phyloP scores from a whole-genome alignment of 1,284 basidiomycete genomes.

The Bjerkandera adusta region DNA sequence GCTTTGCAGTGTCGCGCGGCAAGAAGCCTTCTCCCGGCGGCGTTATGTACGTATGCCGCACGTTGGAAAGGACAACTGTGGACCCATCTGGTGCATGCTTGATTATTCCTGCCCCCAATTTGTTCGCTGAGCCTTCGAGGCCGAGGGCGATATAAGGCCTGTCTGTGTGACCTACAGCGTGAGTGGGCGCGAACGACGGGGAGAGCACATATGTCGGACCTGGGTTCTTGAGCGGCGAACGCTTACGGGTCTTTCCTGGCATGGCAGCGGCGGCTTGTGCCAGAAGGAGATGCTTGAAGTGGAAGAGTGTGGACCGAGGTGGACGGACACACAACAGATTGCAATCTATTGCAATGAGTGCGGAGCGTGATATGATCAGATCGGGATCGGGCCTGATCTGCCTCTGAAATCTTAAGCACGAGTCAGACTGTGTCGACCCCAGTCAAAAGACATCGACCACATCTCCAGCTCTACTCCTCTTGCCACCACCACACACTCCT shows the following conservation, averaged over 20 bases:
- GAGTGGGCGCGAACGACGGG: not conserved
- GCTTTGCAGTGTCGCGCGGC: conserved; percentile 91
- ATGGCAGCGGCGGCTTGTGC: conserved; percentile 18
- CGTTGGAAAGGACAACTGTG: conserved; percentile 72
- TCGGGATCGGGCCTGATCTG: no score
- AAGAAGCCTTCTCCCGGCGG: conserved; percentile 98
- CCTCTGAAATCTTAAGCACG: conserved; percentile 7
- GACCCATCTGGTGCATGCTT: conserved; percentile 74
- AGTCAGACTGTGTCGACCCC: conserved; percentile 10
- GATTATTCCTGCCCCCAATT: conserved; percentile 95
- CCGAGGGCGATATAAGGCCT: conserved; percentile 76
- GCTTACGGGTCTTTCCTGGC: conserved; percentile 34
- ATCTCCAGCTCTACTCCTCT: conserved; percentile 17
- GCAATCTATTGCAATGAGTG: no score
- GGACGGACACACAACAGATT: no score
- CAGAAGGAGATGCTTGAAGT: no score
- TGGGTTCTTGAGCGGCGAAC: conserved; percentile 28
- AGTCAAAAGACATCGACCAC: not conserved
- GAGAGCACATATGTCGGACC: conserved; percentile 15
- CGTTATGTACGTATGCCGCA: conserved; percentile 97
- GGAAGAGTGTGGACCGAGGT: no score
- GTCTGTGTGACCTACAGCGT: conserved; percentile 35
- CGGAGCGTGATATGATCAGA: no score
- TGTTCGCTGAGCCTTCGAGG: conserved; percentile 96
- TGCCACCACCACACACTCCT: conserved; percentile 8